Evolutionary conservation across 352 stramenopile species (phyloP).

Genomic region (Stephanocyclus meneghinianus): DNA sequence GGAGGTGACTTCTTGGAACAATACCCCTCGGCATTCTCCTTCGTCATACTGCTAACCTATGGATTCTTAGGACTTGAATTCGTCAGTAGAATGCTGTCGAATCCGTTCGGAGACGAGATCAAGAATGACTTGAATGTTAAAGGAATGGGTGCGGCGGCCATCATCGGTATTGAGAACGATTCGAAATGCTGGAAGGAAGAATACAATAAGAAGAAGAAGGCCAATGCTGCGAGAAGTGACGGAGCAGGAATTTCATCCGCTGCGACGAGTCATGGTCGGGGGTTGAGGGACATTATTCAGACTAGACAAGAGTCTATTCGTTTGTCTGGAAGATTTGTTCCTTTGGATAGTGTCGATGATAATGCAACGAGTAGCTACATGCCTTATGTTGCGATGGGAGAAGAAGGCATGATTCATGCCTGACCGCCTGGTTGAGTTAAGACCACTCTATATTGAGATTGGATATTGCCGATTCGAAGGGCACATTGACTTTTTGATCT

Average conservation of each 20-base stretch:
- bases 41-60: constrained; percentile 55
- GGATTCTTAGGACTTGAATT: constrained; percentile 47
- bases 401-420: constrained; percentile 11
- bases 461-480: constrained; percentile 14
- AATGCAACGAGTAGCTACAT: not conserved
- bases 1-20: constrained; percentile 18
- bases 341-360: constrained; percentile 7
- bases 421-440: not conserved
- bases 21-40: constrained; percentile 32
- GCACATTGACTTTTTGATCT: no score
- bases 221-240: not conserved
- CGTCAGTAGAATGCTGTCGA: constrained; percentile 31
- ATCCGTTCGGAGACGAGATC: constrained; percentile 45
- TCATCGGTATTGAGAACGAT: constrained; percentile 22
- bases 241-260: not conserved
- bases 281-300: constrained; percentile 20
- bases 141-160: constrained; percentile 24
- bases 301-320: constrained; percentile 7
- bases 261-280: not conserved
- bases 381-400: constrained; percentile 4
- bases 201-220: not conserved
- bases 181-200: constrained; percentile 1
- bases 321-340: constrained; percentile 9
- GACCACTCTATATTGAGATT: not conserved
- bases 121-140: constrained; percentile 39